Conservation (phyloP, 73 alveolate species). For the Blepharisma stoltei region DNA sequence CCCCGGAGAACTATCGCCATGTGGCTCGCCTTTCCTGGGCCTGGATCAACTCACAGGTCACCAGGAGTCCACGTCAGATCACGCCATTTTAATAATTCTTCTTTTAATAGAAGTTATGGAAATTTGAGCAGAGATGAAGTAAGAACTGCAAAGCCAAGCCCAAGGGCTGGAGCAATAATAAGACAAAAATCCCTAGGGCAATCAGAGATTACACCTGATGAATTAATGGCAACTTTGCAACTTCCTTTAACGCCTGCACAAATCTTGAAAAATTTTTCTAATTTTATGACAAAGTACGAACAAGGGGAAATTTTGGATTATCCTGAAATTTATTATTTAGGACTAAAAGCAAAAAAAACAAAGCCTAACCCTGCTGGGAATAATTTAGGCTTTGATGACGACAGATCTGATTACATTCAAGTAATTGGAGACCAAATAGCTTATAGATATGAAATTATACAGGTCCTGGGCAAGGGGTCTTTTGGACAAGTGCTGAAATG, state of each 20-base stretch:
- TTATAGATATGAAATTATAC: conserved; percentile 86
- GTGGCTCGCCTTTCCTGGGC: too few species aligned
- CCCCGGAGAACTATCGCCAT: too few species aligned
- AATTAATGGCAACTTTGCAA: background rate
- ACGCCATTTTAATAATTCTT: too few species aligned
- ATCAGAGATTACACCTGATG: background rate
- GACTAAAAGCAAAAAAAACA: conserved; percentile 29
- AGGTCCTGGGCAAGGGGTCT: conserved; percentile 87
- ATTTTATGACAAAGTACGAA: conserved; percentile 29
- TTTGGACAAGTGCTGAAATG: conserved; percentile 95
- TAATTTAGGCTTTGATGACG: conserved; percentile 78
- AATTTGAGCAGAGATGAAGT: conserved; percentile 22
- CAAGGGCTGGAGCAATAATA: background rate
- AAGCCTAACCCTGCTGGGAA: conserved; percentile 41
- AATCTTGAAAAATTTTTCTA: background rate
- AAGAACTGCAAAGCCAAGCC: conserved; percentile 1
- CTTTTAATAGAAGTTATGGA: conserved; percentile 21
- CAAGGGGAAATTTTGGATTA: conserved; percentile 29
- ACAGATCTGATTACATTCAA: conserved; percentile 79
- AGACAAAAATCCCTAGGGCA: background rate
- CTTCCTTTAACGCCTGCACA: conserved; percentile 19
- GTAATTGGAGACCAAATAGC: conserved; percentile 80
- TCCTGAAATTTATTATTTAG: conserved; percentile 35
- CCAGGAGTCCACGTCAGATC: too few species aligned
- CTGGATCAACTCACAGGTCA: too few species aligned